Evolutionary conservation across 2,329 filamentous ascomycete genomes (phyloP), one percentile per base, ranked within the genome.

Genomic region (Graphium sp.): DNA sequence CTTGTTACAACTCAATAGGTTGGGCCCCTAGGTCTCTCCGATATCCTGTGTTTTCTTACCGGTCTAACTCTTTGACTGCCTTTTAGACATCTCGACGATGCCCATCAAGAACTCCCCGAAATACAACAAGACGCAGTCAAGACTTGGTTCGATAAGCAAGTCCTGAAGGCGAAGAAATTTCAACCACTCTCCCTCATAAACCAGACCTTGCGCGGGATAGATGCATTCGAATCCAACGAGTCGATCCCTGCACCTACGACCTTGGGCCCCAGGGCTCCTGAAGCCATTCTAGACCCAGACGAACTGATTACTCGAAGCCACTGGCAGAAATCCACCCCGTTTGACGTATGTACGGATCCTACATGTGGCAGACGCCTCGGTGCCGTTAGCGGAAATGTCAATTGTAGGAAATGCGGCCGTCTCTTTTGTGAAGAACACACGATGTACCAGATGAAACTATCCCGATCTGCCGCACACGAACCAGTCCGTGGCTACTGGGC

Each of bases 391-490:
- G 83, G 84, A 12, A 84, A 66, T 42, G 74, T 98, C 42, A 94
- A 98, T 49, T 98, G 89, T 51, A 68, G 89, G 37, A 83, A 85
- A 37, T 98, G 89, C 44, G 89, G 89, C 6, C 76, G 77, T 41
- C 56, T 98, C 22, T 98, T 95, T 47, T 98, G 89, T 51, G 89
- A 95, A 45, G 81, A 87, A 41, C 89, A 98, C 49, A 95, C 89
- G 29, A 93, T 98, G 85, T 98, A 95, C 46, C 87, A 98, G 56
- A 95, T 95, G 80, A 94, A 91, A 58, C 62, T 98, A 8, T 93
- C 85, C 7, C 66, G 85, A 31, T 78, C 84, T 18, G 89, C 89
- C 4, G 68, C 75, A 33, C 83, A 94, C 51, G 89, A 98, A 37
- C 87, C 89, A 0, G 71, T 89, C 2, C 63, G 87, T 35, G 89